phyloP scores from a whole-genome alignment of 129 eudicot genomes.

The Escallonia rubra region DNA sequence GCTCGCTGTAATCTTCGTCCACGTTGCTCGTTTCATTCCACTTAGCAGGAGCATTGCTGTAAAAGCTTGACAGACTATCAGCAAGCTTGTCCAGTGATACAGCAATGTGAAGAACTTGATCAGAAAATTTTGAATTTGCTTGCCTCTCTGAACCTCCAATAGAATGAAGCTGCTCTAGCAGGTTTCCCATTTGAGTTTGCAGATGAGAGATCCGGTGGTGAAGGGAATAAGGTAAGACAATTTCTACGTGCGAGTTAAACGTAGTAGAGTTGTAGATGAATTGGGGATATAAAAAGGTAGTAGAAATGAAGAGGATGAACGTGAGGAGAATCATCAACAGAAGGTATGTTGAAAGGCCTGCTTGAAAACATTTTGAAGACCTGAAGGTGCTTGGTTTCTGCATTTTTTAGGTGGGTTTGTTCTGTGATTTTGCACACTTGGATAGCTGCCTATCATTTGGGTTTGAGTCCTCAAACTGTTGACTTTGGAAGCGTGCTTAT shows the following conservation, averaged over 20 bases:
- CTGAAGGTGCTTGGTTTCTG: constrained; percentile 15
- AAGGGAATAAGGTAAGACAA: constrained; percentile 11
- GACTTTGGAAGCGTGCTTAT: constrained; percentile 15
- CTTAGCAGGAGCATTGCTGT: not conserved
- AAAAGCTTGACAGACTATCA: constrained; percentile 6
- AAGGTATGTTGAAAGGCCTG: not conserved
- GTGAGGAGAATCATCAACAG: constrained; percentile 1
- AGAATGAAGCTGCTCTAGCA: constrained; percentile 16
- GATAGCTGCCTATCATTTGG: not conserved
- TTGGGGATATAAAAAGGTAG: constrained; percentile 2
- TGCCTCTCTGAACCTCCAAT: not conserved
- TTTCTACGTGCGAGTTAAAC: not conserved
- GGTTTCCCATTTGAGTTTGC: constrained; percentile 15
- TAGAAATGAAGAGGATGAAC: not conserved
- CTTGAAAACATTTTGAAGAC: constrained; percentile 21
- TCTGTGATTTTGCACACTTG: not conserved
- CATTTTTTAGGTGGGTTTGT: constrained; percentile 13
- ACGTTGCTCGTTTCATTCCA: not conserved
- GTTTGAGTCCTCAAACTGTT: not conserved
- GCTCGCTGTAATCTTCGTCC: constrained; percentile 9
- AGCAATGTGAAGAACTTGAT: constrained; percentile 14
- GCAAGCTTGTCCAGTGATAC: constrained; percentile 20
- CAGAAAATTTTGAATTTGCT: constrained; percentile 14
- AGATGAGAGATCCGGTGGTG: constrained; percentile 19
- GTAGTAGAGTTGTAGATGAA: constrained; percentile 3